Base-by-base conservation (phyloP, 768 basidiomycete genomes). In the Suillus lakei region DNA sequence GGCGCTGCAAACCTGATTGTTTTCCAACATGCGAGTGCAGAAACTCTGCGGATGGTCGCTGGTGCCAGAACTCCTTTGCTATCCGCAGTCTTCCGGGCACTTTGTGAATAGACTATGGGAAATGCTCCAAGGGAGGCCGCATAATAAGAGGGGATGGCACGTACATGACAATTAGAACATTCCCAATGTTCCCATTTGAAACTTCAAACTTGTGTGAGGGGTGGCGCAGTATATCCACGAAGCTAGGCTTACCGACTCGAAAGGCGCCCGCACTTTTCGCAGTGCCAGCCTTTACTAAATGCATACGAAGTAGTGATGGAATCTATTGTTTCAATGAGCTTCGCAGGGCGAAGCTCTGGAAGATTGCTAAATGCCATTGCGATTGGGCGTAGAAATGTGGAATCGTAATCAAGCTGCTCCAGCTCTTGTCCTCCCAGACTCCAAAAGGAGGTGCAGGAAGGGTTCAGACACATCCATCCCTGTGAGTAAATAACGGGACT, bases 171-270 rank as follows among this genome's bases (percentile, higher is more conserved):
- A 63, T 80, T 70, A 38, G 80, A 75, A 70, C 92, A 95, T 73
- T 91, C 84, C 86, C 91, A 92, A 58, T 83, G 71, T 71, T 91
- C 85, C 92, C 91, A 93, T 75, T 88, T 89, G 61, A 74, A 88
- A 69, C 92, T 93, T 64, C 34, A 48, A 53, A 56, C 23, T 55
- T 50, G 41, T 60, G 59, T 46, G 41, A 69, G 64, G 64, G 67
- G 43, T 32, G 34, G 13, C 54, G 26, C 4, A 44, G 18, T 43
- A 23, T n/a, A 38, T 64, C 26, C 28, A 26, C 30, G 32, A 38
- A 21, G 36, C 62, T 26, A 60, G 53, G 70, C 82, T 56, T 65
- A 92, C 92, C 92, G 85, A 79, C 86, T 88, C 10, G 91, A 91
- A 46, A 94, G 76, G 30, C 91, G 84, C 34, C 93, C 92, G 70